Percentiles rank a stretch among this genome's conserved stretches.
phyloP scores from a whole-genome alignment of 768 basidiomycete species.

The Tephrocybe rancida region DNA sequence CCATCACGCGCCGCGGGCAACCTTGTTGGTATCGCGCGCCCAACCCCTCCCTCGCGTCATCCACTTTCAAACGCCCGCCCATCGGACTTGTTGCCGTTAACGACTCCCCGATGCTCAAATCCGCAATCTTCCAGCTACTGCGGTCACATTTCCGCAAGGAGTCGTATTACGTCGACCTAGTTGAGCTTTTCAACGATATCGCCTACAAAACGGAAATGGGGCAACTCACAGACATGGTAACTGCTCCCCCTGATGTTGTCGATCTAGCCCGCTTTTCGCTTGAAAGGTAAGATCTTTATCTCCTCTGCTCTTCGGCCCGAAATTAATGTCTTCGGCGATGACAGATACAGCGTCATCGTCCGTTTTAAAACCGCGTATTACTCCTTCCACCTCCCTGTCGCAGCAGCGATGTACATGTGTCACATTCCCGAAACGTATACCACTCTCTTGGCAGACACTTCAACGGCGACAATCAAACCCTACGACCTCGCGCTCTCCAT shows the following conservation, averaged over 20 bases:
- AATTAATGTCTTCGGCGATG: no score
- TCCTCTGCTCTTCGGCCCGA: no score
- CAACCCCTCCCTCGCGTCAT: conserved; percentile 11
- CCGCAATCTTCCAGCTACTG: conserved; percentile 88
- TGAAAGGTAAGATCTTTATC: conserved; percentile 54
- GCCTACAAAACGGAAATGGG: conserved; percentile 95
- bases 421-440: conserved; percentile 56
- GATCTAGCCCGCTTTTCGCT: conserved; percentile 89
- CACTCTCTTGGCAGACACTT: conserved; percentile 17
- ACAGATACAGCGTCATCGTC: conserved; percentile 87
- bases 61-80: conserved; percentile 23
- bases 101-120: conserved; percentile 95
- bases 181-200: conserved; percentile 91
- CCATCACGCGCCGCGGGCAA: conserved; percentile 90
- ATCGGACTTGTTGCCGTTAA: conserved; percentile 91
- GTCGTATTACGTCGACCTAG: conserved; percentile 81
- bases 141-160: conserved; percentile 84
- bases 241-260: conserved; percentile 85
- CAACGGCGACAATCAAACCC: conserved; percentile 39
- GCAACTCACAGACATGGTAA: conserved; percentile 93
- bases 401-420: conserved; percentile 84
- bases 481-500: conserved; percentile 80
- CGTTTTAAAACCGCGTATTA: conserved; percentile 98
- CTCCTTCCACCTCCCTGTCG: conserved; percentile 98
- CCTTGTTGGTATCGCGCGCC: conserved; percentile 85